Evolutionary conservation across 1,139 yeast genomes (phyloP), one percentile per base, ranked within the genome.

Genomic region (Geotrichum europaeum): DNA sequence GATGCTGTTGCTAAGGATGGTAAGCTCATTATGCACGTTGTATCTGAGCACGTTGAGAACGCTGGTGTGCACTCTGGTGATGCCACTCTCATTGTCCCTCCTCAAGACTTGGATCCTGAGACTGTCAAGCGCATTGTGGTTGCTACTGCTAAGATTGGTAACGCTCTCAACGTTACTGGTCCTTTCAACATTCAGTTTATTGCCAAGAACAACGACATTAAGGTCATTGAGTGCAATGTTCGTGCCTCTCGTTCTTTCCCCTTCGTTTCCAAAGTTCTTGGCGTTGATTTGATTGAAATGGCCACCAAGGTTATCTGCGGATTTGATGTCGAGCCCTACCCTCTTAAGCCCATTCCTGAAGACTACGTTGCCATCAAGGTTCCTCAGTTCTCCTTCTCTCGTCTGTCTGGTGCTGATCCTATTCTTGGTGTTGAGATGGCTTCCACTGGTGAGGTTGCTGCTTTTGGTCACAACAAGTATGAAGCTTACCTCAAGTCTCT

Each of bases 41-140:
- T 94, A 62, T 90, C 97, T 64, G 99, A 94, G 78, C 99, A 94
- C 75, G 96, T 92, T 69, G 99, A 94, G 79, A 91, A 94, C 72
- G 99, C 99, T 24, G 99, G 99, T 80, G 91, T 94, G 60, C 99
- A 94, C 78, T 91, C 98, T 55, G 99, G 99, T 76, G 99, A 94
- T 76, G 99, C 99, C 56, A 91, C 98, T 51, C 83, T 94, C 71
- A 86, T 94, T 59, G 81, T 94, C 64, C 99, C 99, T 63, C 98
- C 99, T 55, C 98, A 92, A 78, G 96, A 90, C 76, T 83, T 94
- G 72, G 95, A 87, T 66, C 90, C 92, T 65, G 96, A 89, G 78
- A 91, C 96, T 52, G 96, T 91, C 62, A 81, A 84, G 68, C 84
- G 97, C 78, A 89, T 92, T 73, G 96, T 89, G 64, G 95, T 85